These are phyloP conservation scores for Pythium brassicae DNA, from an alignment of 352 stramenopile species.

Conservation along the genomic window DNA sequence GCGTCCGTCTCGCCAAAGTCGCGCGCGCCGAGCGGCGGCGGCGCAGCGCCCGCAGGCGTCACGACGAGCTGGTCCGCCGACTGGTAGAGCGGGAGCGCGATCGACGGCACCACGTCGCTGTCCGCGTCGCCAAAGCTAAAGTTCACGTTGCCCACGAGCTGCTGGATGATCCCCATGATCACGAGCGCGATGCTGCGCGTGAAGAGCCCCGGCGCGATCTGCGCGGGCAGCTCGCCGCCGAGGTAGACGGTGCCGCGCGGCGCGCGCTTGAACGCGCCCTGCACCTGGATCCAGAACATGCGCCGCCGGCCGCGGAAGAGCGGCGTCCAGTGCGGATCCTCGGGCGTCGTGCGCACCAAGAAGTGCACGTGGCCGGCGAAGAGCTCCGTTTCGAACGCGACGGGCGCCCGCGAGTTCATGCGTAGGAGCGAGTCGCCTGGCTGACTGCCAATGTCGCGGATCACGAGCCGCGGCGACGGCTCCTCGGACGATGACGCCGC, in stretches of 20 bases:
- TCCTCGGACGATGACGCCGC: constrained; percentile 1
- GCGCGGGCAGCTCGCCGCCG: constrained; percentile 61
- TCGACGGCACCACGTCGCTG: constrained; percentile 40
- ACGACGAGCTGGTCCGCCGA: constrained; percentile 78
- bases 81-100: constrained; percentile 77
- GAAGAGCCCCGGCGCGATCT: constrained; percentile 66
- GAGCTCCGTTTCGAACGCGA: constrained; percentile 85
- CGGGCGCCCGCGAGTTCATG: constrained; percentile 56
- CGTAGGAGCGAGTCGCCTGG: constrained; percentile 16
- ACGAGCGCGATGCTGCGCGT: constrained; percentile 72
- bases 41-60: constrained; percentile 44
- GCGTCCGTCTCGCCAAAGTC: constrained; percentile 69
- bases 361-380: constrained; percentile 80
- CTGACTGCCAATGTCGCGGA: constrained; percentile 36
- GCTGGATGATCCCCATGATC: constrained; percentile 73
- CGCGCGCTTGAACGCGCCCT: constrained; percentile 72
- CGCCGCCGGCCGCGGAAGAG: constrained; percentile 64
- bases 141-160: constrained; percentile 57
- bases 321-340: constrained; percentile 40
- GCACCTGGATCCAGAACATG: constrained; percentile 88
- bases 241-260: constrained; percentile 59
- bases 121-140: constrained; percentile 61
- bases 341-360: constrained; percentile 66
- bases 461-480: constrained; percentile 19
- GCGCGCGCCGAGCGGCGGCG: constrained; percentile 41